Evolutionary conservation across 805 yeast species (phyloP), one percentile per base, ranked within the genome.

Genomic region (Candida coquimbonensis): DNA sequence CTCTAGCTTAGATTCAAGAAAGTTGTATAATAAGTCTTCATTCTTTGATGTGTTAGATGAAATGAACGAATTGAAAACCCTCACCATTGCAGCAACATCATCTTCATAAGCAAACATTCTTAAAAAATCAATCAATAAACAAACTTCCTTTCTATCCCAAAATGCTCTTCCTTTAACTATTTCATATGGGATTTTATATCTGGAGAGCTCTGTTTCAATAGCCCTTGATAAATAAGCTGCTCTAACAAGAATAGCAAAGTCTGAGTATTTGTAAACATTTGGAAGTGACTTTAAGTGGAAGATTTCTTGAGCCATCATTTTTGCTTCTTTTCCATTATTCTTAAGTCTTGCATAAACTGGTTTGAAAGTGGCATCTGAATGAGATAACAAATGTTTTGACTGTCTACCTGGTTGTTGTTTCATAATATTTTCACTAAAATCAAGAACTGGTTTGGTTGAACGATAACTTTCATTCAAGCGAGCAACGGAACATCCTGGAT

Each of bases 121-220:
- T 26, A 91, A 57, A 52, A 81, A 79, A 56, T 83, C 85, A 38
- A 88, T 49, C 47, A 86, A 70, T 0, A 77, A 64, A 21, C 70
- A 68, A 14, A 87, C 80, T 55, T 87, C 96, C 46, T 75, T 77
- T 36, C 83, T 63, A 36, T 84, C 87, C 91, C 95, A 87, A 55
- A 88, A 86, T 1, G 88, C 81, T 38, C 70, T 70, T 0, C 96
- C 96, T 43, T 82, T 81, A 0, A 84, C 70, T 47, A 89, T 73
- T 9, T 66, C 64, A 55, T 86, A 85, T 0, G 93, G 89, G 3
- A 89, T 73, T 5, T 74, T 67, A 3, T 63, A 60, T 40, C 65
- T 70, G 1, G 77, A 68, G 24, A 91, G 64, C 17, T 78, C 83
- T 31, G 73, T 74, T 57, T 89, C 96, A 9, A 89, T 66, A 5